These are phyloP conservation scores for Lichtheimia ornata DNA, from an alignment of 371 early-diverging fungal species.

Conservation along the genomic window DNA sequence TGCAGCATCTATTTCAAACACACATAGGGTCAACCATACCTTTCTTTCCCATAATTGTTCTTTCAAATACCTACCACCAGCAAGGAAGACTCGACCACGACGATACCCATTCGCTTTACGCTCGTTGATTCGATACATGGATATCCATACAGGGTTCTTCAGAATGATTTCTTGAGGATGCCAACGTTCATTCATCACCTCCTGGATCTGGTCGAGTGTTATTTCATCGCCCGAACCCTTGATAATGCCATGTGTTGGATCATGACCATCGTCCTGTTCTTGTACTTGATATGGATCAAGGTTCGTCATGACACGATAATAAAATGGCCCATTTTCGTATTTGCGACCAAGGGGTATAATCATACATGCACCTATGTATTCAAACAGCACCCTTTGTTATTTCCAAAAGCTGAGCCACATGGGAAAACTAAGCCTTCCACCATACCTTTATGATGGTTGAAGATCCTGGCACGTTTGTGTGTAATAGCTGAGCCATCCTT, in stretches of 20 bases:
- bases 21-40: too few species aligned
- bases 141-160: constrained; percentile 18
- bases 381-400: background rate
- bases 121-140: constrained; percentile 42
- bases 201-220: constrained; percentile 4
- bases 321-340: constrained; percentile 3
- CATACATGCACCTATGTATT: constrained; percentile 2
- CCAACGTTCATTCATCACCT: constrained; percentile 8
- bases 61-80: constrained; percentile 31
- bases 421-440: too few species aligned
- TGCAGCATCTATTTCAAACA: constrained; percentile 31
- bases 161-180: constrained; percentile 9
- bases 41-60: too few species aligned
- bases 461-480: constrained; percentile 9
- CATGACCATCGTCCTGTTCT: background rate
- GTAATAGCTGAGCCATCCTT: constrained; percentile 8
- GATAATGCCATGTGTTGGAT: constrained; percentile 9
- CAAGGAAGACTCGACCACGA: constrained; percentile 30
- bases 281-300: constrained; percentile 13
- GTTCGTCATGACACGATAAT: constrained; percentile 9
- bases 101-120: constrained; percentile 43
- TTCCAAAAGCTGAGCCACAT: background rate
- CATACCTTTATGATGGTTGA: constrained; percentile 9
- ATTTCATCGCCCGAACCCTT: background rate
- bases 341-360: constrained; percentile 15